phyloP scores from a whole-genome alignment of 2,329 filamentous ascomycete genomes.

The Xylariaceae sp. region DNA sequence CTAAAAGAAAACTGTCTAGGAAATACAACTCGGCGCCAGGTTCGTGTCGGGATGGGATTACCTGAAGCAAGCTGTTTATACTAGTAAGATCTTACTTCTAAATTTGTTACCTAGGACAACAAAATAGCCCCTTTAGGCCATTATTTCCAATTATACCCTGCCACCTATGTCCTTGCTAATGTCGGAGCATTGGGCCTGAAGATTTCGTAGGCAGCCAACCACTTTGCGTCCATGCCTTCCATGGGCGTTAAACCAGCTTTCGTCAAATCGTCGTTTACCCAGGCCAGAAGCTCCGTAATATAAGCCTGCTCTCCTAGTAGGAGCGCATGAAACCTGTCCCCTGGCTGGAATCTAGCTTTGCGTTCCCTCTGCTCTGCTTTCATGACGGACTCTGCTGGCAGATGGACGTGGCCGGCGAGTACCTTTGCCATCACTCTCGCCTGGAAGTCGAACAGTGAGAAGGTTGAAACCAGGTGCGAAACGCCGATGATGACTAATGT shows the following conservation, averaged over 20 bases:
- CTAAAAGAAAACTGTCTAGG: too few relatives aligned
- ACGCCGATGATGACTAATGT: conserved; percentile 68
- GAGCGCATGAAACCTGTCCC: conserved; percentile 48
- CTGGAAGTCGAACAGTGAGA: conserved; percentile 74
- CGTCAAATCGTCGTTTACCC: conserved; percentile 35
- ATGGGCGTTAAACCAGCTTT: conserved; percentile 36
- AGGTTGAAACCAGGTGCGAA: conserved; percentile 70
- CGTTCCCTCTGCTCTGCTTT: conserved; percentile 41
- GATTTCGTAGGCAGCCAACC: conserved; percentile 34
- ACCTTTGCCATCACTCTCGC: conserved; percentile 65
- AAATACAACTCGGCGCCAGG: too few relatives aligned
- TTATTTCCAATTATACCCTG: too few relatives aligned
- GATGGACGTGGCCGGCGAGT: conserved; percentile 53
- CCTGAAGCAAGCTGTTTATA: too few relatives aligned
- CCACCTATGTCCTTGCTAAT: too few relatives aligned
- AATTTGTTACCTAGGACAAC: too few relatives aligned
- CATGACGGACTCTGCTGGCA: conserved; percentile 54
- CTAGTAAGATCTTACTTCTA: too few relatives aligned
- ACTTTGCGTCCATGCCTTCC: conserved; percentile 42
- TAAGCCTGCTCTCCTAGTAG: conserved; percentile 41
- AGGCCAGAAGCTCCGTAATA: conserved; percentile 41
- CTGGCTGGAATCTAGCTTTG: conserved; percentile 38
- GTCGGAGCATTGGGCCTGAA: conserved; percentile 24
- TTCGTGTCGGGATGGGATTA: too few relatives aligned
- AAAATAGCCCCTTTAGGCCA: too few relatives aligned